Conservation (phyloP, 2,329 filamentous ascomycete species). For the Cryoendolithus antarcticus region DNA sequence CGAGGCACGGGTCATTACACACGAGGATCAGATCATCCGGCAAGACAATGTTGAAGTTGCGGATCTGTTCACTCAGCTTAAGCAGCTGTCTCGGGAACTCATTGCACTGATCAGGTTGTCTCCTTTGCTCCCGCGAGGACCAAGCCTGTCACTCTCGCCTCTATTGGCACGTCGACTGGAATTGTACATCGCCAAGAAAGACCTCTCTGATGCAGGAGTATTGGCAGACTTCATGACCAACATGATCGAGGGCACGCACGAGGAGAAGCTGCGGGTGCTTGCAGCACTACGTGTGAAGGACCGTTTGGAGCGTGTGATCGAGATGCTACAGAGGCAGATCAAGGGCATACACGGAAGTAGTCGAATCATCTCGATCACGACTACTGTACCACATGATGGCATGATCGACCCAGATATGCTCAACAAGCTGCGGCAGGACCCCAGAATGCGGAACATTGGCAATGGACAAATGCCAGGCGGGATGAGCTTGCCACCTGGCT, state of each 20-base stretch:
- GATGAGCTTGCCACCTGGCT: constrained; percentile 20
- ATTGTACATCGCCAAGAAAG: constrained; percentile 72
- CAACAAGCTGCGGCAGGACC: constrained; percentile 31
- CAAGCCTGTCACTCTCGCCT: constrained; percentile 58
- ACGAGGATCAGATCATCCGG: constrained; percentile 45
- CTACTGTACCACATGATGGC: constrained; percentile 29
- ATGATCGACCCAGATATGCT: constrained; percentile 33
- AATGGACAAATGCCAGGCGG: constrained; percentile 17
- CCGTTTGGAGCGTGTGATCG: constrained; percentile 68
- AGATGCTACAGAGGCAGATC: constrained; percentile 72
- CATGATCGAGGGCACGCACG: constrained; percentile 71
- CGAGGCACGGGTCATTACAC: constrained; percentile 63
- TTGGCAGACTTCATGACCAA: constrained; percentile 97
- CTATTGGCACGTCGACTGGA: constrained; percentile 79
- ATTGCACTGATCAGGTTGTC: constrained; percentile 74
- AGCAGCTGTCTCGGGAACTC: constrained; percentile 74
- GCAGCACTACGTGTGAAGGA: constrained; percentile 68
- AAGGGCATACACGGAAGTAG: constrained; percentile 75
- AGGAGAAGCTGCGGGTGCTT: constrained; percentile 81
- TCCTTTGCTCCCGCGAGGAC: constrained; percentile 63
- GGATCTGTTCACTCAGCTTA: constrained; percentile 66
- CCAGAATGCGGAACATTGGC: constrained; percentile 23
- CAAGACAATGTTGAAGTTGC: constrained; percentile 51
- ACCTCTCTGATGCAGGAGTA: constrained; percentile 66
- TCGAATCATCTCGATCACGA: constrained; percentile 67